Evolutionary conservation across 2,329 filamentous ascomycete genomes (phyloP), one percentile per base, ranked within the genome.

Genomic region (Tolypocladium paradoxum): DNA sequence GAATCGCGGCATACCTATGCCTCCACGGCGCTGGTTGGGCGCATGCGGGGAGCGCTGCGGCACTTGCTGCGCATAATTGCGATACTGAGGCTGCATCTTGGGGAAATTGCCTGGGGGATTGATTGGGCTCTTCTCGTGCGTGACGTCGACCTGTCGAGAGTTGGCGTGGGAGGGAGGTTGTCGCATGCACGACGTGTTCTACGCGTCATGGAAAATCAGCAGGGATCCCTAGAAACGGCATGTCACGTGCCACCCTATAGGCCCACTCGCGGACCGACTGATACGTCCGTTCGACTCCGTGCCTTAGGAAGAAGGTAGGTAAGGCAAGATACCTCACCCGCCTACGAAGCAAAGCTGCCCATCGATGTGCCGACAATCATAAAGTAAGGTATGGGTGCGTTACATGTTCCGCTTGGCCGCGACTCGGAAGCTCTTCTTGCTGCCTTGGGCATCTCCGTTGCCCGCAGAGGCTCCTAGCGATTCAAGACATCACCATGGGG

Each of bases 61-160:
- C 60, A 70, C 68, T 65, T 76, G 76, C 60, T 77, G 75, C 63
- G 73, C 70, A 65, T 76, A 78, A 53, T 68, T 67, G 57, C 77
- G 76, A 63, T 76, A 80, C 58, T 77, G 74, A 54, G 70, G 68
- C 68, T 80, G 77, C 77, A 81, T 80, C 61, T 62, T 72, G 20
- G 33, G 38, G 27, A 31, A 37, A 38, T 34, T 40, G 5, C 24
- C 40, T 29, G 9, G 40, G 24, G 8, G 24, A 11, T 6, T 29
- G 40, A 29, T 45, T 16, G 40, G 40, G 22, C 24, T n/a, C n/a
- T 29, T 29, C 18, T 16, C 40, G 40, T 29, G 16, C 14, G 40
- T 29, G 24, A n/a, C 40, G n/a, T 22, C 11, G 37, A 37, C 18
- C 18, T n/a, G 37, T 22, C 9, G 40, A 29, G 40, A 29, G 40